Conservation (phyloP, 768 basidiomycete species). For the Termitomyces sp. region DNA sequence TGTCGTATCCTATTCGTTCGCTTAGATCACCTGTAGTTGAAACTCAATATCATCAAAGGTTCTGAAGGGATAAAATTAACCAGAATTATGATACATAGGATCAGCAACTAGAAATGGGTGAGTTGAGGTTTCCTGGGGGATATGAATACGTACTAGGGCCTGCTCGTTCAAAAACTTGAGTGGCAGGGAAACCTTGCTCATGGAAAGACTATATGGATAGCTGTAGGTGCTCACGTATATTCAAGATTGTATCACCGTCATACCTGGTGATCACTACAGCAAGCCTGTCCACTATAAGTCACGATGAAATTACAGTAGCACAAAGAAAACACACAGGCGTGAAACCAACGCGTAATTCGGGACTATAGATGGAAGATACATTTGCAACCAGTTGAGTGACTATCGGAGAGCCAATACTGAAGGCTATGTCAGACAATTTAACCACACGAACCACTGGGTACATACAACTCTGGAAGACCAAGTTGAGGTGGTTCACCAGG, state of each 20-base stretch:
- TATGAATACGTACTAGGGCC: constrained; percentile 52
- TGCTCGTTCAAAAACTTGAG: constrained; percentile 84
- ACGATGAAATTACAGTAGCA: background rate
- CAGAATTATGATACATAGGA: constrained; percentile 86
- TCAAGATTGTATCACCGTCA: background rate
- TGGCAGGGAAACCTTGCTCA: constrained; percentile 78
- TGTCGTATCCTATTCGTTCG: constrained; percentile 74
- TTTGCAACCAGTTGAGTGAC: constrained; percentile 72
- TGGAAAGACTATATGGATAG: constrained; percentile 57
- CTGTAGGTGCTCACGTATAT: background rate
- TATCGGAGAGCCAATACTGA: constrained; percentile 74
- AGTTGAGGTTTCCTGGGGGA: background rate
- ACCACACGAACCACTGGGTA: background rate
- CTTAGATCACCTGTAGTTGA: constrained; percentile 60
- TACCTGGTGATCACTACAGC: constrained; percentile 91
- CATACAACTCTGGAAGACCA: constrained; percentile 68
- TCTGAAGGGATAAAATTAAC: constrained; percentile 26
- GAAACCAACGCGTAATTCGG: constrained; percentile 66
- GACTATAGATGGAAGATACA: constrained; percentile 74
- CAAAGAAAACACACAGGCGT: constrained; percentile 40
- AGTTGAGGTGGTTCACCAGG: constrained; percentile 78
- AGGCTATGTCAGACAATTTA: background rate
- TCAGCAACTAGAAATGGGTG: constrained; percentile 54
- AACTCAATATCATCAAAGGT: background rate
- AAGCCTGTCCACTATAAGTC: constrained; percentile 39